A percentile compares a stretch with the other conserved stretches of the same genome.
phyloP scores from a whole-genome alignment of 1,139 yeast genomes.

The Saccharomyces hybrid region DNA sequence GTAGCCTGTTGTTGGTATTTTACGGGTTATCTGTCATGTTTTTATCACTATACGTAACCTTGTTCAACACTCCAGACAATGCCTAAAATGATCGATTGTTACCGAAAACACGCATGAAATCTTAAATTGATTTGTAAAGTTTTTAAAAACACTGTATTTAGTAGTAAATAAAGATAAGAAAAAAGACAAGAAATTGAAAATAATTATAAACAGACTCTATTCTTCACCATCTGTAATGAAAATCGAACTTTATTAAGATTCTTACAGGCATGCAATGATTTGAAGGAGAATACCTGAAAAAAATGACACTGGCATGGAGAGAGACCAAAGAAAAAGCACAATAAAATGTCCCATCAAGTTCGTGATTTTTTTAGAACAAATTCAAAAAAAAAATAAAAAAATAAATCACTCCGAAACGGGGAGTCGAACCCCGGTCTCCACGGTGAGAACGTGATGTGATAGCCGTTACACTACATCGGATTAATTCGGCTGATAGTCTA shows the following conservation, averaged over 20 bases:
- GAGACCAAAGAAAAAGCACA: background rate
- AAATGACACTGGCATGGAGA: too few relatives aligned
- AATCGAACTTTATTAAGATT: too few relatives aligned
- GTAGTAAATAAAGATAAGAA: background rate
- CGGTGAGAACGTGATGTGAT: constrained; percentile 37
- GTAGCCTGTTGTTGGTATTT: constrained; percentile 52
- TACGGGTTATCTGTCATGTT: constrained; percentile 77
- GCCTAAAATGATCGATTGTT: background rate
- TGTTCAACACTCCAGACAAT: constrained; percentile 35
- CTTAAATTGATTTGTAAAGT: background rate
- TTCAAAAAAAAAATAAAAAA: background rate
- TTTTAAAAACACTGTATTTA: background rate
- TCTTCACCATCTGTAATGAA: too few relatives aligned
- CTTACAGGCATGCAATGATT: too few relatives aligned
- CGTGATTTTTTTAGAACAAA: background rate
- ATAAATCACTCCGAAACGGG: constrained; percentile 38
- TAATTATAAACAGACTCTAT: background rate
- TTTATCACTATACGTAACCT: constrained; percentile 66
- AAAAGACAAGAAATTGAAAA: background rate
- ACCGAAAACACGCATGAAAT: background rate
- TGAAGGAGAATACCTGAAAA: too few relatives aligned
- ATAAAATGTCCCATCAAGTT: background rate
- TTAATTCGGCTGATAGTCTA: background rate
- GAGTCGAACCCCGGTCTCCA: constrained; percentile 26
- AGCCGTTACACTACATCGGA: constrained; percentile 37